phyloP scores from a whole-genome alignment of 352 stramenopile genomes.

The Blastocystis sp. region DNA sequence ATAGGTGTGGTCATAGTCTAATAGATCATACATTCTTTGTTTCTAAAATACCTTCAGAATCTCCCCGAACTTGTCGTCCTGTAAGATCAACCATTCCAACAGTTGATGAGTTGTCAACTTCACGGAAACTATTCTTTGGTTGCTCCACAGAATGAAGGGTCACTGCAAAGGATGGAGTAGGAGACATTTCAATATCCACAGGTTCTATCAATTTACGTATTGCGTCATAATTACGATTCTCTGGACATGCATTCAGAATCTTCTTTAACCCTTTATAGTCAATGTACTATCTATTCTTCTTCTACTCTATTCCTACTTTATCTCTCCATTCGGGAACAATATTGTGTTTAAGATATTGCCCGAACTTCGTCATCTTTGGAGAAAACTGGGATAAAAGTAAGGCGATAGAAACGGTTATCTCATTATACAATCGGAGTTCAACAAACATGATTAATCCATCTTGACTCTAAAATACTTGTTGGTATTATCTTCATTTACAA shows the following conservation, averaged over 20 bases:
- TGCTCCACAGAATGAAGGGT: not conserved
- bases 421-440: not conserved
- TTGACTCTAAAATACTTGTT: no score
- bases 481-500: no score
- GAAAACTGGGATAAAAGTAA: not conserved
- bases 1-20: not conserved
- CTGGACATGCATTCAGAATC: slow-evolving; percentile 19
- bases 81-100: slow-evolving; percentile 23
- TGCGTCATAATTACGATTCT: not conserved
- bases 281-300: not conserved
- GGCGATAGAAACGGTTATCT: not conserved
- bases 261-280: slow-evolving; percentile 58
- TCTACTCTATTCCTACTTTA: not conserved
- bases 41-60: not conserved
- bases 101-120: not conserved
- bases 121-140: not conserved
- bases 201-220: not conserved
- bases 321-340: slow-evolving; percentile 61
- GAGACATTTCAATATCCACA: not conserved
- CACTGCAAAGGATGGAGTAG: not conserved
- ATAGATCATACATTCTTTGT: not conserved
- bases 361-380: slow-evolving; percentile 46
- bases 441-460: not conserved
- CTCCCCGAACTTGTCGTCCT: not conserved
- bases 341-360: slow-evolving; percentile 56